Evolutionary conservation across 179 eudicot species (phyloP).

Genomic region (Nepenthes alata): DNA sequence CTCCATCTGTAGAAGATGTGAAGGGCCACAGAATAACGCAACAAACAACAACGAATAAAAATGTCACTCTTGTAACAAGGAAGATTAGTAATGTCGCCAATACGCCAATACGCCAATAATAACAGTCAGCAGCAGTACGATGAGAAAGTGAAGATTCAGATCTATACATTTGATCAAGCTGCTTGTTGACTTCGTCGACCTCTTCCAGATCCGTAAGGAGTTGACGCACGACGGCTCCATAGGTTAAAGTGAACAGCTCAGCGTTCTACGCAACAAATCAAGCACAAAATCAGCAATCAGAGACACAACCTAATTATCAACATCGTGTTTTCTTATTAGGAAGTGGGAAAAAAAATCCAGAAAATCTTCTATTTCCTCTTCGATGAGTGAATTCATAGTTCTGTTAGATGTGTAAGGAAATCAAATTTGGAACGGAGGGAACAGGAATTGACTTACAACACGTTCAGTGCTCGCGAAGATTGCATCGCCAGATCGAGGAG

Average conservation of each 20-base stretch:
- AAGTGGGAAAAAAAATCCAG: neutral
- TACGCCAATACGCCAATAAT: too few relatives aligned
- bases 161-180: conserved; percentile 85
- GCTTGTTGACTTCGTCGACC: conserved; percentile 95
- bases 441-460: conserved; percentile 32
- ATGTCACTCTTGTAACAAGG: too few relatives aligned
- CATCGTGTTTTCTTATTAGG: neutral
- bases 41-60: too few relatives aligned
- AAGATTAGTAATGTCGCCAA: too few relatives aligned
- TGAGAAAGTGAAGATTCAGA: neutral
- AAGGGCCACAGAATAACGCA: too few relatives aligned
- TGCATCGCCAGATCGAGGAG: conserved; percentile 84
- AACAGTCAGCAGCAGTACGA: too few relatives aligned
- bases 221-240: conserved; percentile 94
- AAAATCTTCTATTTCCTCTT: neutral
- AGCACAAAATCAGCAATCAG: neutral
- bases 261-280: conserved; percentile 42
- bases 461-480: conserved; percentile 75
- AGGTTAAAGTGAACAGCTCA: conserved; percentile 84
- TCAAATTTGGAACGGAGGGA: neutral
- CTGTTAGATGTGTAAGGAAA: neutral
- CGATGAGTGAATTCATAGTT: neutral
- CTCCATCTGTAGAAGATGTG: too few relatives aligned
- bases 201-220: conserved; percentile 93
- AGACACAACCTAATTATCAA: neutral